Evolutionary conservation across 1,284 basidiomycete species (phyloP).

Genomic region (Trametes hirsuta): DNA sequence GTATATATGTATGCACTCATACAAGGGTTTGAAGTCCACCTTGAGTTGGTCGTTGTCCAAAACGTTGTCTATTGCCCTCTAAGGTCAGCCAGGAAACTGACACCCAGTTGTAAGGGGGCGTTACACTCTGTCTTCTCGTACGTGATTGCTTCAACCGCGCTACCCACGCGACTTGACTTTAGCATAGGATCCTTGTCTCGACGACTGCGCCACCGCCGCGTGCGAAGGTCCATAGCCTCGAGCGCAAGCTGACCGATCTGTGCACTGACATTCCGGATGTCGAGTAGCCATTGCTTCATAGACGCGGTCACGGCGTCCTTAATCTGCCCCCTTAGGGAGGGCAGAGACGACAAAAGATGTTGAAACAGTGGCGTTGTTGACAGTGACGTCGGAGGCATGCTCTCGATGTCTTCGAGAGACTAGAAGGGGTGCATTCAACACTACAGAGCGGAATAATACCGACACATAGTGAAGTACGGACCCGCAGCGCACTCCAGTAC

Average conservation of each 20-base stretch:
- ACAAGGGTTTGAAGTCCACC: slow-evolving; percentile 95
- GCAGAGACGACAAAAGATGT: slow-evolving; percentile 89
- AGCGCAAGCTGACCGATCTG: slow-evolving; percentile 89
- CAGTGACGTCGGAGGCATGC: slow-evolving; percentile 87
- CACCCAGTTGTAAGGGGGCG: slow-evolving; percentile 1
- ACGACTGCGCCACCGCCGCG: slow-evolving; percentile 82
- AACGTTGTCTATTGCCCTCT: slow-evolving; percentile 70
- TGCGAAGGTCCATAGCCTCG: slow-evolving; percentile 87
- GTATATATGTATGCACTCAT: slow-evolving; percentile 98
- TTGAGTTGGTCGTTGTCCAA: slow-evolving; percentile 87
- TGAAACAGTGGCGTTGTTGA: slow-evolving; percentile 94
- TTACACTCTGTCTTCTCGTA: slow-evolving; percentile 96
- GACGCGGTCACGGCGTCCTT: slow-evolving; percentile 93
- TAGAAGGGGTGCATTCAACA: slow-evolving; percentile 42
- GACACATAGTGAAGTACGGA: slow-evolving; percentile 52
- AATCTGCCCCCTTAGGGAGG: slow-evolving; percentile 87
- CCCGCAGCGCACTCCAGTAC: slow-evolving; percentile 96
- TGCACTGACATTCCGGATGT: slow-evolving; percentile 89
- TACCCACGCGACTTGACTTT: slow-evolving; percentile 85
- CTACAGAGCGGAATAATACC: slow-evolving; percentile 24
- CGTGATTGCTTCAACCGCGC: slow-evolving; percentile 91
- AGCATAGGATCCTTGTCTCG: slow-evolving; percentile 80
- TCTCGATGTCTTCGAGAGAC: slow-evolving; percentile 94
- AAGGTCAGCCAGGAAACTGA: slow-evolving; percentile 11
- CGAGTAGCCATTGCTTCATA: slow-evolving; percentile 96